Conservation (phyloP, 1,284 basidiomycete species). For the Leccinum subspadiceum region DNA sequence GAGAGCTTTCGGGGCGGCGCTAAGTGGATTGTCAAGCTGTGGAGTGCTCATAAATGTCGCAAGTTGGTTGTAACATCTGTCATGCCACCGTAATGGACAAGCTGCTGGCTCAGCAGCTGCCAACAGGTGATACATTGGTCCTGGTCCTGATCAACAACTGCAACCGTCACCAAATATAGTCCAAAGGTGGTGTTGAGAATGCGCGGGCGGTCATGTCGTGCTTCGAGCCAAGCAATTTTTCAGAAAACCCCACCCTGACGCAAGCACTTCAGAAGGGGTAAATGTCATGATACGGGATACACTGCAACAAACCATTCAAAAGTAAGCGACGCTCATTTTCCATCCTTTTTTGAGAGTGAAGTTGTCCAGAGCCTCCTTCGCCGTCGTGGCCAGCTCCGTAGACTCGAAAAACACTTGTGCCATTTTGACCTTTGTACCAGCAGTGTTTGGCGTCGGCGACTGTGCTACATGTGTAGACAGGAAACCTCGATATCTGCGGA, state of each 20-base stretch:
- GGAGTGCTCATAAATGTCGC: not conserved
- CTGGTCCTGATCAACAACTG: not conserved
- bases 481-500: conserved; percentile 71
- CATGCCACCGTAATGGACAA: not conserved
- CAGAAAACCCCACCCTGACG: not conserved
- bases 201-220: not conserved
- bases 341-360: conserved; percentile 81
- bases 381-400: conserved; percentile 66
- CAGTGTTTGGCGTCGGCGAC: conserved; percentile 61
- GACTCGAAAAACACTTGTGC: conserved; percentile 77
- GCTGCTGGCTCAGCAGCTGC: not conserved
- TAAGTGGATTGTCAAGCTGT: not conserved
- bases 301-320: conserved; percentile 40
- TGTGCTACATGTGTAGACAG: conserved; percentile 64
- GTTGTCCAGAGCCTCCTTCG: conserved; percentile 75
- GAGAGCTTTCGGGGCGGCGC: not conserved
- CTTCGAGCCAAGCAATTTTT: not conserved
- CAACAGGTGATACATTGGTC: not conserved
- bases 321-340: conserved; percentile 75
- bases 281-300: conserved; percentile 5
- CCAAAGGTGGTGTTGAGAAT: conserved; percentile 4
- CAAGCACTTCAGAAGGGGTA: conserved; percentile 1
- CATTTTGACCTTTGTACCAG: conserved; percentile 65
- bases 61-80: not conserved
- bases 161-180: conserved; percentile 1